These are phyloP conservation scores for Yamadazyma spencermartinsiae DNA, from an alignment of 1,139 yeast species.

Conservation along the genomic window DNA sequence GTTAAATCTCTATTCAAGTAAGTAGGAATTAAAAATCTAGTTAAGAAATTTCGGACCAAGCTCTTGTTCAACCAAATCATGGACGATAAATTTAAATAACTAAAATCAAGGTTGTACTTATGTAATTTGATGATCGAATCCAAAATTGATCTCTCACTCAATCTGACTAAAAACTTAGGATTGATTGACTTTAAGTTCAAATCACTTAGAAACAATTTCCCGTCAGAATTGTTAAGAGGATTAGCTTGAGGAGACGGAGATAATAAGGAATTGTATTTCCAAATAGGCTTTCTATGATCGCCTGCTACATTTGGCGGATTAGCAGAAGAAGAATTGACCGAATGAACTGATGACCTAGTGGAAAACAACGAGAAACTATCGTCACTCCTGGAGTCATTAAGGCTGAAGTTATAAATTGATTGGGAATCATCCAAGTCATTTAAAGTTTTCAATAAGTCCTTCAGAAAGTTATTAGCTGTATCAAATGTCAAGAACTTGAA, in stretches of 20 bases:
- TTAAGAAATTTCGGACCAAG: conserved; percentile 34
- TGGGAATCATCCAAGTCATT: conserved; percentile 16
- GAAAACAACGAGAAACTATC: conserved; percentile 13
- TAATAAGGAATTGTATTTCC: conserved; percentile 24
- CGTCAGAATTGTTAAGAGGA: conserved; percentile 38
- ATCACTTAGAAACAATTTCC: conserved; percentile 43
- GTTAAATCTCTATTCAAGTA: conserved; percentile 6
- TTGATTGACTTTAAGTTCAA: conserved; percentile 42
- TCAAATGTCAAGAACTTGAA: conserved; percentile 43
- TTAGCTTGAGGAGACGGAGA: conserved; percentile 38
- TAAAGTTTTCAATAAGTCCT: conserved; percentile 22
- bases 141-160: conserved; percentile 42
- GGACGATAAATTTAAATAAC: conserved; percentile 40
- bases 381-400: conserved; percentile 5
- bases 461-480: conserved; percentile 38
- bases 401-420: conserved; percentile 14
- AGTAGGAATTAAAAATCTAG: conserved; percentile 12
- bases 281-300: conserved; percentile 7
- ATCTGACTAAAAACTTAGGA: conserved; percentile 28
- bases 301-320: background rate
- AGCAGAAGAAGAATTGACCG: conserved; percentile 1
- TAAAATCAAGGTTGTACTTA: conserved; percentile 19
- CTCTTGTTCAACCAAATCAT: conserved; percentile 55
- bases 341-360: conserved; percentile 3
- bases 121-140: conserved; percentile 27